phyloP scores from a whole-genome alignment of 768 basidiomycete genomes.

The Suillus lakei region DNA sequence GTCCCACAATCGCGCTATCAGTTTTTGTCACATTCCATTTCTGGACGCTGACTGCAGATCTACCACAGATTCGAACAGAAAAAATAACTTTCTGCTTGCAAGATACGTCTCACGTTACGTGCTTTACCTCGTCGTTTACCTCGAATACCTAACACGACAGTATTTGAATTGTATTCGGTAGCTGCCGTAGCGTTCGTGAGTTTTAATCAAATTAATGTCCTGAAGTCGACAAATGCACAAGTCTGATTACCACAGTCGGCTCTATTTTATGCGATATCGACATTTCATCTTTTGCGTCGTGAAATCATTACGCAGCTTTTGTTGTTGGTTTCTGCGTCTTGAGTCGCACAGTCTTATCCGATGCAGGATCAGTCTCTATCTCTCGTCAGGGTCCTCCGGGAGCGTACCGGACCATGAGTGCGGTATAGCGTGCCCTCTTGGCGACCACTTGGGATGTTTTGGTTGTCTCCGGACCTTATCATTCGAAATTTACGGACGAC shows the following conservation, averaged over 20 bases:
- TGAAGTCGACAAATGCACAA: neutral
- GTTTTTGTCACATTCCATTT: neutral
- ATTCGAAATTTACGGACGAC: neutral
- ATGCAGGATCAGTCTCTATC: neutral
- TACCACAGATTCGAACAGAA: neutral
- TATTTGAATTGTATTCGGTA: neutral
- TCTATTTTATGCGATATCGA: neutral
- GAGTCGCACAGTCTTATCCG: neutral
- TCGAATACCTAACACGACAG: neutral
- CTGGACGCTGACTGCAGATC: neutral
- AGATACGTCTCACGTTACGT: slow-evolving; percentile 5
- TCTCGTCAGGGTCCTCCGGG: neutral
- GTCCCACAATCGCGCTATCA: neutral
- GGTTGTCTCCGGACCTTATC: neutral
- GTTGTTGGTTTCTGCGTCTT: neutral
- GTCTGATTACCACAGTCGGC: neutral
- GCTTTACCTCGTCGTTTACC: slow-evolving; percentile 6
- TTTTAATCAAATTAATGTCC: neutral
- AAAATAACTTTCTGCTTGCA: slow-evolving; percentile 1
- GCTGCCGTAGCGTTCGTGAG: neutral
- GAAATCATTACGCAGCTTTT: neutral
- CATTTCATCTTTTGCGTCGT: neutral
- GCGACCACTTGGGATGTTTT: neutral
- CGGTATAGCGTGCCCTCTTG: neutral
- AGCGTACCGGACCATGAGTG: neutral